Percentiles rank a stretch among this genome's conserved stretches.
These are phyloP conservation scores for Chlamydomonas asymmetrica DNA, from an alignment of 139 green algal species.

Conservation along the genomic window DNA sequence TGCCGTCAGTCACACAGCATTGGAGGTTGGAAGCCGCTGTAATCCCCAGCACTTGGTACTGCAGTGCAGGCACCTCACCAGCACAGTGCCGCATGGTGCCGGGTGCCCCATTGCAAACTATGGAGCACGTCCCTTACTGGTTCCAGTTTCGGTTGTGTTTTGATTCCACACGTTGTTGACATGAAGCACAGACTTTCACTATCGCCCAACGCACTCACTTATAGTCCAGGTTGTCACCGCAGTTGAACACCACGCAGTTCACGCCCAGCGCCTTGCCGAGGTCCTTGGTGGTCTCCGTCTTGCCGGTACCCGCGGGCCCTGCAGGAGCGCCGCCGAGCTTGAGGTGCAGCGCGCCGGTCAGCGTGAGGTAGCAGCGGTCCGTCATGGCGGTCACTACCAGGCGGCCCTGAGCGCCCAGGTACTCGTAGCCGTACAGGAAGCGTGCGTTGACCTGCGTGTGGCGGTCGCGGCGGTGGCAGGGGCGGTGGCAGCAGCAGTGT, in stretches of 20 bases:
- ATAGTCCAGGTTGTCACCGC: conserved; percentile 87
- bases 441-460: conserved; percentile 73
- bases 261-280: conserved; percentile 84
- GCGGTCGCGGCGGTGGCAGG: too few relatives aligned
- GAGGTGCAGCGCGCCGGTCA: conserved; percentile 83
- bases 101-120: too few relatives aligned
- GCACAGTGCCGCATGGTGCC: too few relatives aligned
- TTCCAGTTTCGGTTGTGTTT: background rate
- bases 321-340: conserved; percentile 85
- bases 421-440: conserved; percentile 88
- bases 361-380: conserved; percentile 89
- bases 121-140: background rate
- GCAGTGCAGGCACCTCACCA: too few relatives aligned
- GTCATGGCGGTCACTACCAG: conserved; percentile 90
- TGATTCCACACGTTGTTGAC: too few relatives aligned
- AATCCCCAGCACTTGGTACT: too few relatives aligned
- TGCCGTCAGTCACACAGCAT: too few relatives aligned
- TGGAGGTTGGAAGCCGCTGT: too few relatives aligned
- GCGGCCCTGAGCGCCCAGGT: conserved; percentile 80
- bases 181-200: too few relatives aligned
- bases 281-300: conserved; percentile 92
- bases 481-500: too few relatives aligned
- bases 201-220: too few relatives aligned
- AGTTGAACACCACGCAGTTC: conserved; percentile 94
- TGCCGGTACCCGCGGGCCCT: conserved; percentile 81